Evolutionary conservation across 169 alveolate species (phyloP).

Genomic region (Plasmodium vivax): DNA sequence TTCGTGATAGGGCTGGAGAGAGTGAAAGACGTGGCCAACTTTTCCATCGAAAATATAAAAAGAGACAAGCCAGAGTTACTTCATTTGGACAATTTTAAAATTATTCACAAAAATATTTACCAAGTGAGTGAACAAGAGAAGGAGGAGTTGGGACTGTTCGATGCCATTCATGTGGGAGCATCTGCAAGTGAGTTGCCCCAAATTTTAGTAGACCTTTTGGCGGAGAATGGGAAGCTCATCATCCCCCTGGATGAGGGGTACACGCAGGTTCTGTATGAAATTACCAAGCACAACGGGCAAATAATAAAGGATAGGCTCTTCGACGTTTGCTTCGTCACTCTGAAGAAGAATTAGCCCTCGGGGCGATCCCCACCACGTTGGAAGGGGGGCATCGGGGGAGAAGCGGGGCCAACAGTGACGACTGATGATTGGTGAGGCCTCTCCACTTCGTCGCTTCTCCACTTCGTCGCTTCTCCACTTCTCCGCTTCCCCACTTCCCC

Average conservation of each 20-base stretch:
- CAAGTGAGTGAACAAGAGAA: conserved; percentile 69
- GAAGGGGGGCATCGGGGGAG: not conserved
- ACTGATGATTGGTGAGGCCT: not conserved
- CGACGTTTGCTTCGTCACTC: conserved; percentile 71
- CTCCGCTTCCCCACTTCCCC: not conserved
- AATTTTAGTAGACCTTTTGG: conserved; percentile 45
- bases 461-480: not conserved
- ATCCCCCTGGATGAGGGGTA: conserved; percentile 66
- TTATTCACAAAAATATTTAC: conserved; percentile 70
- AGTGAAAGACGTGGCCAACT: conserved; percentile 59
- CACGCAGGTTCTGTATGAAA: conserved; percentile 73
- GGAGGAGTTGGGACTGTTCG: conserved; percentile 56
- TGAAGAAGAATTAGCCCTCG: conserved; percentile 43
- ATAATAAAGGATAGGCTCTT: conserved; percentile 69
- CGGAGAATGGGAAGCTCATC: conserved; percentile 64
- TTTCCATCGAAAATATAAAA: conserved; percentile 54
- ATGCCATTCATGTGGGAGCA: conserved; percentile 76
- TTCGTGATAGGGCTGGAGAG: conserved; percentile 68
- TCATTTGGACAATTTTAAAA: conserved; percentile 57
- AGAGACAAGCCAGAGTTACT: conserved; percentile 73
- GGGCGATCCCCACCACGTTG: not conserved
- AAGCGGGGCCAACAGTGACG: not conserved
- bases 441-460: not conserved
- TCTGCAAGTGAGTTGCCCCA: conserved; percentile 78
- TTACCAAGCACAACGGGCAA: conserved; percentile 62